Evolutionary conservation across 1,139 yeast species (phyloP).

Genomic region (Candida sp.): DNA sequence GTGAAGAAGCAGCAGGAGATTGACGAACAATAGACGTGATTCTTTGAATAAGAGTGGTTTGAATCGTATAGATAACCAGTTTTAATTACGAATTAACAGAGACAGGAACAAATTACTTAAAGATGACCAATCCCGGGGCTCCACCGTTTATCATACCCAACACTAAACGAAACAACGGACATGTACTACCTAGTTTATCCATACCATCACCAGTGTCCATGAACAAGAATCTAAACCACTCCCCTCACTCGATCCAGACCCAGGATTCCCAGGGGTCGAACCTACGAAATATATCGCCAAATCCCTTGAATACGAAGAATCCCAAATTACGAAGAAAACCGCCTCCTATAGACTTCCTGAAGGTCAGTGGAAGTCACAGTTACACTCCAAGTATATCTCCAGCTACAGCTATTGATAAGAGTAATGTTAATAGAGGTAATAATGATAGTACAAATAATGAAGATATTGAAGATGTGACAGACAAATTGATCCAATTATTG

Average conservation of each 20-base stretch:
- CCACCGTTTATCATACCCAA: slow-evolving; percentile 14
- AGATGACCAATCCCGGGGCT: slow-evolving; percentile 10
- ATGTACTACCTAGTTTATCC: slow-evolving; percentile 9
- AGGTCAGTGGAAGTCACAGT: slow-evolving; percentile 27
- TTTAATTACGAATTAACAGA: too few species aligned
- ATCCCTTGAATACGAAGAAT: slow-evolving; percentile 18
- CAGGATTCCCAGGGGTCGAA: slow-evolving; percentile 3
- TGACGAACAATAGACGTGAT: neutral
- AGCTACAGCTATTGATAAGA: neutral
- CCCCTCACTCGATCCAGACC: neutral
- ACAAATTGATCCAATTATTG: slow-evolving; percentile 18
- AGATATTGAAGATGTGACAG: slow-evolving; percentile 3
- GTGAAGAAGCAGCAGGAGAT: neutral
- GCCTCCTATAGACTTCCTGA: slow-evolving; percentile 41
- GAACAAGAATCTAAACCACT: neutral
- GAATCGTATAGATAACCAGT: neutral
- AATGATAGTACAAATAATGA: neutral
- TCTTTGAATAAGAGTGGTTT: neutral
- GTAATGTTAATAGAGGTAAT: neutral
- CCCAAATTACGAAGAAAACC: slow-evolving; percentile 33
- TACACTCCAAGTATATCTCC: slow-evolving; percentile 6
- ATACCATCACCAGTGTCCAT: slow-evolving; percentile 9
- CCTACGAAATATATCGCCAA: slow-evolving; percentile 22
- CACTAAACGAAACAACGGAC: slow-evolving; percentile 9
- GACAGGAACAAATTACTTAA: too few species aligned